Conservation (phyloP, 441 rosid species). For the Adansonia grandidieri region DNA sequence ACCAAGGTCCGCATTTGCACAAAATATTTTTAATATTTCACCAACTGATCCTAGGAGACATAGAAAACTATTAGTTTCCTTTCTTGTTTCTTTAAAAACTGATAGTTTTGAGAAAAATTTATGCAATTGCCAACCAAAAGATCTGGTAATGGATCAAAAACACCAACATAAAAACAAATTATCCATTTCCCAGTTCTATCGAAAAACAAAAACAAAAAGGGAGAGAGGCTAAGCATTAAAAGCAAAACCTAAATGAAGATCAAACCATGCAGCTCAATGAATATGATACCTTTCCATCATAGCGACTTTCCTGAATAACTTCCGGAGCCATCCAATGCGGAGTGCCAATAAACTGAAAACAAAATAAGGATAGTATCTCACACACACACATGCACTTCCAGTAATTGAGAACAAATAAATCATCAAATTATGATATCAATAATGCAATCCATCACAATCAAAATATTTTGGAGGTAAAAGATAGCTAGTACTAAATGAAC, state of each 20-base stretch:
- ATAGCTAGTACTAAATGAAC: background rate
- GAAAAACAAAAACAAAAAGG: conserved; percentile 4
- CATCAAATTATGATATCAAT: background rate
- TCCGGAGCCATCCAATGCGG: conserved; percentile 99
- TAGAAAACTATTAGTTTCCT: conserved; percentile 12
- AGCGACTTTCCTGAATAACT: conserved; percentile 99
- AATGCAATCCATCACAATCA: conserved; percentile 2
- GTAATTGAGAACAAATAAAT: conserved; percentile 1
- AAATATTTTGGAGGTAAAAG: background rate
- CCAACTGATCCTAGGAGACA: conserved; percentile 2
- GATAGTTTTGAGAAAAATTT: background rate
- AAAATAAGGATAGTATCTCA: conserved; percentile 35
- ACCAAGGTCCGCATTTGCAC: background rate
- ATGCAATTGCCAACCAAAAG: background rate
- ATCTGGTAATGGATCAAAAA: conserved; percentile 2
- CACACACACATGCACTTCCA: background rate
- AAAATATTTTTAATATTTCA: background rate
- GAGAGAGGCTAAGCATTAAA: conserved; percentile 9
- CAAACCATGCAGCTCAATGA: conserved; percentile 23
- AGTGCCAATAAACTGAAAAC: conserved; percentile 91
- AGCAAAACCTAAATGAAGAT: conserved; percentile 14
- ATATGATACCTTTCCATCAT: conserved; percentile 94
- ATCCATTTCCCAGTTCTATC: conserved; percentile 8
- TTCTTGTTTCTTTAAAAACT: background rate
- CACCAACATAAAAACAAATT: conserved; percentile 18